Base-by-base conservation (phyloP, 2,329 filamentous ascomycete species). In the Ophiostoma tasmaniense region DNA sequence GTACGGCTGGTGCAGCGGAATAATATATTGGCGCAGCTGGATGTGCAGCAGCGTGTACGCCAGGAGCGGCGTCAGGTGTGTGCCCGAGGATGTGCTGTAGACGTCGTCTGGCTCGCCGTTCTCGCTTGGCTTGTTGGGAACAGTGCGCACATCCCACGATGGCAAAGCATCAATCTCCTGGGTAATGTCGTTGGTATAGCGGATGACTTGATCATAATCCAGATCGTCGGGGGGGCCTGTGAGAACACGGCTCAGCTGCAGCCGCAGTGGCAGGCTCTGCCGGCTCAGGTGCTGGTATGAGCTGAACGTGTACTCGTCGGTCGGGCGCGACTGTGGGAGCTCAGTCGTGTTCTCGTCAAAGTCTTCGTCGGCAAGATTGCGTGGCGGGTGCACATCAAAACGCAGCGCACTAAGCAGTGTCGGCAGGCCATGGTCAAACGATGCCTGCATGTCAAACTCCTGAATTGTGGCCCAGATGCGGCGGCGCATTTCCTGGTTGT, bases 391-490 rank as follows among this genome's bases (percentile, higher is more conserved):
- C 35, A 81, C 81, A 71, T 87, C 83, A 73, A 83, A 83, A 74
- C 86, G 81, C 50, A 88, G 77, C 33, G 86, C 83, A 74, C 83
- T 83, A 55, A 87, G 78, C 59, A 88, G 78, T 0, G 85, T 87
- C 0, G 86, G 86, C 67, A 87, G 76, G 6, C 85, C 85, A 70
- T 87, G 83, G 72, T 88, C 85, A 71, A 87, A 87, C 0, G 85
- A 85, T 1, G 85, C 83, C 75, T 88, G 85, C 75, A 88, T 81
- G 71, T 88, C 85, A 71, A 87, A 87, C 75, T 87, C 85, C 70
- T 86, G 82, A 25, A 88, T 82, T 2, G 85, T 87, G 1, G 85
- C 81, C 86, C 86, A 88, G 61, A 88, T 81, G 25, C 86, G 79
- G 59, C 85, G 79, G 33, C 85, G 80, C 85, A 88, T 87, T 75